Evolutionary conservation across 2,329 filamentous ascomycete species (phyloP).

Genomic region (Clarireedia hainanense): DNA sequence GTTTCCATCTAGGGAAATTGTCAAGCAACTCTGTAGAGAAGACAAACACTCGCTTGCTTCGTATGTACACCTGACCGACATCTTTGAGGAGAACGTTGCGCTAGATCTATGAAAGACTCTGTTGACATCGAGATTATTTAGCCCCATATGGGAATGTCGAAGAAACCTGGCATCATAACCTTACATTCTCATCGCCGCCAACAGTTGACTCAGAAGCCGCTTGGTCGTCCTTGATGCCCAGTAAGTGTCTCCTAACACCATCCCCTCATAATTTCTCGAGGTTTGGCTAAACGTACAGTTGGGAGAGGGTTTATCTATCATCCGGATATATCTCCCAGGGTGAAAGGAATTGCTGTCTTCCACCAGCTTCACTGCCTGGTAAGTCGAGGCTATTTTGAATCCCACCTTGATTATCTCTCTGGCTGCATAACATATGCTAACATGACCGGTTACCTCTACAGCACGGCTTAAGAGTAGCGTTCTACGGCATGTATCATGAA

Average conservation of each 20-base stretch:
- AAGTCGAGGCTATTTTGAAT: background rate
- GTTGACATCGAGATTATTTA: no score
- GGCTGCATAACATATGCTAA: background rate
- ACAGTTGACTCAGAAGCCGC: slow-evolving; percentile 5
- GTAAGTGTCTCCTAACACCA: background rate
- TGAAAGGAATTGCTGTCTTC: slow-evolving; percentile 9
- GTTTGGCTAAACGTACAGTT: background rate
- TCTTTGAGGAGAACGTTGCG: no score
- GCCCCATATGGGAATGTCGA: background rate
- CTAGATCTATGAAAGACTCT: no score
- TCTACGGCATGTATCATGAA: background rate
- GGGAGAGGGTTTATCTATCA: slow-evolving; percentile 3
- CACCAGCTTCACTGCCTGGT: slow-evolving; percentile 17
- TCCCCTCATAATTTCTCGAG: no score
- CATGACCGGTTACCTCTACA: background rate
- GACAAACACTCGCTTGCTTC: no score
- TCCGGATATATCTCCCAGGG: background rate
- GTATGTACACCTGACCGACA: no score
- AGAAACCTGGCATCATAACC: slow-evolving; percentile 9
- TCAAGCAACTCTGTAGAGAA: no score
- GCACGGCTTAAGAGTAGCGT: slow-evolving; percentile 1
- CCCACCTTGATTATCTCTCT: no score
- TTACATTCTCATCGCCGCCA: slow-evolving; percentile 3
- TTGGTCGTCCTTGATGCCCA: slow-evolving; percentile 5
- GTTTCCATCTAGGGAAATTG: no score